Evolutionary conservation across 495 filamentous ascomycete species (phyloP).

Genomic region (Talaromyces wortmannii): DNA sequence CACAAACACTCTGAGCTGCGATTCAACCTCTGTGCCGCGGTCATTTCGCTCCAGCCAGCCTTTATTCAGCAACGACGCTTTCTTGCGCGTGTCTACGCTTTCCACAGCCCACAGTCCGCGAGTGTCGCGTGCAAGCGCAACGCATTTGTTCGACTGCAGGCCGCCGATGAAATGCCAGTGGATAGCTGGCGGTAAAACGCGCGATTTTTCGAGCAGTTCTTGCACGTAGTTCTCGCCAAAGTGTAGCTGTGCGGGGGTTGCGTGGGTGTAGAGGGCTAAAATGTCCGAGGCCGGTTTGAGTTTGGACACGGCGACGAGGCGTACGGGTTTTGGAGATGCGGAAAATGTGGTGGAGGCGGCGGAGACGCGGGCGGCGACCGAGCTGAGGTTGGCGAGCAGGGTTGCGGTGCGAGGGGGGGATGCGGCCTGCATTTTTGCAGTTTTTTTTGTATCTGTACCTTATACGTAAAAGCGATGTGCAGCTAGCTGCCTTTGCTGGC

Average conservation of each 20-base stretch:
- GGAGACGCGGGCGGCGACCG: conserved; percentile 26
- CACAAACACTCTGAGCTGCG: conserved; percentile 64
- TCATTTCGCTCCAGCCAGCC: conserved; percentile 50
- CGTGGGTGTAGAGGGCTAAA: conserved; percentile 71
- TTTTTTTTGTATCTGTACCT: too few species aligned
- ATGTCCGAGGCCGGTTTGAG: conserved; percentile 87
- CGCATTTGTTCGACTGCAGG: conserved; percentile 88
- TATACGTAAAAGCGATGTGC: too few species aligned
- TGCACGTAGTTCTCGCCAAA: conserved; percentile 98
- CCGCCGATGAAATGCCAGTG: conserved; percentile 96
- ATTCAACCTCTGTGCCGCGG: conserved; percentile 8
- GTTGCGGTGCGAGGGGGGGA: conserved; percentile 28
- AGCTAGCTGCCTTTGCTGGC: too few species aligned
- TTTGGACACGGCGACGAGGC: conserved; percentile 91
- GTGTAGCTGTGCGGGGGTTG: conserved; percentile 58
- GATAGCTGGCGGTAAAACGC: conserved; percentile 69
- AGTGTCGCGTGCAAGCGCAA: conserved; percentile 70
- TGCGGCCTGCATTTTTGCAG: conserved; percentile 16
- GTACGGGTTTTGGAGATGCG: conserved; percentile 31
- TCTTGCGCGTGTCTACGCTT: conserved; percentile 81
- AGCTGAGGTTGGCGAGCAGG: conserved; percentile 30
- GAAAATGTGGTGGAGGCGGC: conserved; percentile 14
- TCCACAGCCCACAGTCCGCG: conserved; percentile 91
- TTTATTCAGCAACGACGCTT: conserved; percentile 74
- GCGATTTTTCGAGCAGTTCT: conserved; percentile 82